These are phyloP conservation scores for Podospora appendiculata DNA, from an alignment of 495 filamentous ascomycete species.

Conservation along the genomic window DNA sequence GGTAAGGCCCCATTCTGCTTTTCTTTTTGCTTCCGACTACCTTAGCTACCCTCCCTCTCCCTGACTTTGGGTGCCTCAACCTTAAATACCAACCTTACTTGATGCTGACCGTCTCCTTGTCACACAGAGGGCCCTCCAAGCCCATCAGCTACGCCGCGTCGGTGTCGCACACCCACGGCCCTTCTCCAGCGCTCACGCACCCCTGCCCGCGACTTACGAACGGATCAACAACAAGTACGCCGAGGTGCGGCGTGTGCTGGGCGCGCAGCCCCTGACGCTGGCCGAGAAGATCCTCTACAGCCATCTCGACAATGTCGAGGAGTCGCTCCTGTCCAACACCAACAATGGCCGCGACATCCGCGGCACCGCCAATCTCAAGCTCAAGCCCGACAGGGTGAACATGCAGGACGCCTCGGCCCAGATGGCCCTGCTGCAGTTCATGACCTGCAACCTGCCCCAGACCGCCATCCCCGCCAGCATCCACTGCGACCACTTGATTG, in stretches of 20 bases:
- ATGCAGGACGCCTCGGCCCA: slow-evolving; percentile 99
- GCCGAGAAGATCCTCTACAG: slow-evolving; percentile 98
- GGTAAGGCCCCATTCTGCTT: slow-evolving; percentile 10
- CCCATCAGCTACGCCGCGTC: slow-evolving; percentile 14
- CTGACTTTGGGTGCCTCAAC: too few relatives aligned
- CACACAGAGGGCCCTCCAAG: slow-evolving; percentile 19
- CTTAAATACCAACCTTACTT: too few relatives aligned
- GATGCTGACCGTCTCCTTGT: background rate
- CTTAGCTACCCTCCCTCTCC: background rate
- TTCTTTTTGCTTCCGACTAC: background rate
- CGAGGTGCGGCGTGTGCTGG: slow-evolving; percentile 65
- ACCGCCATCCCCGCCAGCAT: slow-evolving; percentile 97
- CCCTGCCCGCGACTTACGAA: slow-evolving; percentile 38
- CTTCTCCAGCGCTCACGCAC: slow-evolving; percentile 15
- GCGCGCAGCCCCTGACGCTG: slow-evolving; percentile 65
- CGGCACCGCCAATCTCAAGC: slow-evolving; percentile 86
- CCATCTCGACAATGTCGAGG: slow-evolving; percentile 80
- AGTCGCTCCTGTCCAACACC: slow-evolving; percentile 71
- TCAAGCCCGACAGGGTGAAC: slow-evolving; percentile 94
- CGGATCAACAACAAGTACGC: slow-evolving; percentile 38
- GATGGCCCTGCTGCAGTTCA: slow-evolving; percentile 97
- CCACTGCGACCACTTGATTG: slow-evolving; percentile 99
- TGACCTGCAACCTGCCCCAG: slow-evolving; percentile 84
- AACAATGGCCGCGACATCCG: slow-evolving; percentile 74
- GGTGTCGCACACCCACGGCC: slow-evolving; percentile 13